phyloP scores from a whole-genome alignment of 345 rosid genomes.

The Aquilaria malaccensis region DNA sequence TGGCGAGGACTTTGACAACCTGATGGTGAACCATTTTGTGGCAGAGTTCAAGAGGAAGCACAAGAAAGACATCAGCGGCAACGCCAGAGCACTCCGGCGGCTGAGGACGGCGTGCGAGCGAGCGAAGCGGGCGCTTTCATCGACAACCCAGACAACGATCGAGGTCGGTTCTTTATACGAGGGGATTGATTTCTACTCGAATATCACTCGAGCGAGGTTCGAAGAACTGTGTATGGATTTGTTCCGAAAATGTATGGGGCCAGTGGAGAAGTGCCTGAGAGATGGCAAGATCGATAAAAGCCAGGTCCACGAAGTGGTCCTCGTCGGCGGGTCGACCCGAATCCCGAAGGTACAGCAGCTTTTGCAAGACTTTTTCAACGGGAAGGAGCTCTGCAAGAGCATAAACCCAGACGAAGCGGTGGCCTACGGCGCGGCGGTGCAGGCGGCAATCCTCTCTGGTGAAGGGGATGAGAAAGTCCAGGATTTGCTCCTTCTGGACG shows the following conservation, averaged over 20 bases:
- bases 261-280: conserved; percentile 21
- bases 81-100: conserved; percentile 17
- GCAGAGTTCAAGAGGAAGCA: conserved; percentile 19
- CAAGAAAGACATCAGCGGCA: conserved; percentile 19
- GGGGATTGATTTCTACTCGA: conserved; percentile 21
- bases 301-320: conserved; percentile 19
- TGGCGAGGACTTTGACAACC: conserved; percentile 24
- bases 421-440: conserved; percentile 23
- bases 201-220: conserved; percentile 21
- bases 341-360: conserved; percentile 25
- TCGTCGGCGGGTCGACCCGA: conserved; percentile 25
- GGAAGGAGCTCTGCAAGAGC: conserved; percentile 23
- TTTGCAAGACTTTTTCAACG: conserved; percentile 21
- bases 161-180: conserved; percentile 23
- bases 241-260: conserved; percentile 23
- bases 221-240: conserved; percentile 22
- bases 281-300: conserved; percentile 21
- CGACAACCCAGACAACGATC: conserved; percentile 16
- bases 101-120: conserved; percentile 19
- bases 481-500: conserved; percentile 21
- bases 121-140: conserved; percentile 17
- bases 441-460: conserved; percentile 18
- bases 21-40: conserved; percentile 21
- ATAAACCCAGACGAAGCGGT: conserved; percentile 24
- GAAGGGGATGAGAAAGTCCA: conserved; percentile 22